phyloP scores from a whole-genome alignment of 495 filamentous ascomycete genomes.

The Aspergillus bertholletiae region DNA sequence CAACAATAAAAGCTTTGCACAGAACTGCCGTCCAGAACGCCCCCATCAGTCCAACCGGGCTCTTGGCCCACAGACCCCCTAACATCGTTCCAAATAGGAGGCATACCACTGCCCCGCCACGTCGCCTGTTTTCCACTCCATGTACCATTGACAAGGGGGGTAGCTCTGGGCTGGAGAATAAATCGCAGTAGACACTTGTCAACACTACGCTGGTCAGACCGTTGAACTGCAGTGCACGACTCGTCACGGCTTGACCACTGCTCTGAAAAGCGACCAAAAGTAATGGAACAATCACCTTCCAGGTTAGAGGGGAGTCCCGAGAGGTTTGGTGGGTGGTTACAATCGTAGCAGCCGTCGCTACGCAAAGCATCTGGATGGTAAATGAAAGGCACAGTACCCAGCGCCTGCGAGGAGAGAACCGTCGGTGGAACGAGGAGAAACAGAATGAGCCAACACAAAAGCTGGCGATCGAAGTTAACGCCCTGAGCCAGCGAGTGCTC shows the following conservation, averaged over 20 bases:
- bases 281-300: constrained; percentile 58
- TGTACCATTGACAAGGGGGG: constrained; percentile 38
- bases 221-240: constrained; percentile 58
- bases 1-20: constrained; percentile 49
- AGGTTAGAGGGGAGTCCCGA: constrained; percentile 44
- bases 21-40: constrained; percentile 60
- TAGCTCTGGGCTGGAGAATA: constrained; percentile 57
- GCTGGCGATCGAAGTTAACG: constrained; percentile 56
- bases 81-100: constrained; percentile 57
- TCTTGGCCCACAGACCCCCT: constrained; percentile 57
- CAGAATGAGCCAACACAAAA: constrained; percentile 66
- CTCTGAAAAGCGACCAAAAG: constrained; percentile 66
- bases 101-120: constrained; percentile 52
- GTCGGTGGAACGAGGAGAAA: constrained; percentile 61
- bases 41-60: constrained; percentile 52
- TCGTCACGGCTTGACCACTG: constrained; percentile 66
- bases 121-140: constrained; percentile 57
- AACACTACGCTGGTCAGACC: constrained; percentile 66
- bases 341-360: constrained; percentile 55
- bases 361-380: constrained; percentile 47
- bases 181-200: constrained; percentile 68
- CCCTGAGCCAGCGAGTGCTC: constrained; percentile 56
- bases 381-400: constrained; percentile 66
- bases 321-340: constrained; percentile 42
- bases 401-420: constrained; percentile 45